phyloP scores from a whole-genome alignment of 2,329 filamentous ascomycete genomes.

The Botrytis fragariae region DNA sequence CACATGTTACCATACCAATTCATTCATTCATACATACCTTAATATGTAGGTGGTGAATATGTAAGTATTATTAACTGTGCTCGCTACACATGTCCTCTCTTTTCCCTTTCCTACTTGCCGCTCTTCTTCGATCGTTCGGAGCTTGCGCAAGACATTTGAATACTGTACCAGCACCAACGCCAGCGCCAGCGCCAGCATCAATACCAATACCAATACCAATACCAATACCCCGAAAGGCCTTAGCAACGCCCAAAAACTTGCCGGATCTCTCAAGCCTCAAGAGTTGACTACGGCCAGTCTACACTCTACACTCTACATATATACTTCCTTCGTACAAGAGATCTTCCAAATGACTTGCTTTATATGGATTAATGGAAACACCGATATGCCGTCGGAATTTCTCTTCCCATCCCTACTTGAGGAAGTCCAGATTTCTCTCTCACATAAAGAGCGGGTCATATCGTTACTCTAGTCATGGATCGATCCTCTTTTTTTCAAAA shows the following conservation, averaged over 20 bases:
- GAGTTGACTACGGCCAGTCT: neutral
- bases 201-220: too few relatives aligned
- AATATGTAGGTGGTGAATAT: neutral
- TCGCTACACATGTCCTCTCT: neutral
- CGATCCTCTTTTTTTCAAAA: neutral
- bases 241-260: neutral
- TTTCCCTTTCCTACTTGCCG: neutral
- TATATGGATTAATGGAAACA: neutral
- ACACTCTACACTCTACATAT: neutral
- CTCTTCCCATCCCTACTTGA: neutral
- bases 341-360: neutral
- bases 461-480: neutral
- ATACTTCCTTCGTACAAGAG: neutral
- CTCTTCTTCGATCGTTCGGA: neutral
- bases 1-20: neutral
- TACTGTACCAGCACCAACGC: neutral
- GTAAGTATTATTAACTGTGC: neutral
- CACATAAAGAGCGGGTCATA: neutral
- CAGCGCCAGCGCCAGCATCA: neutral
- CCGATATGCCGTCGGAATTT: neutral
- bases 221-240: neutral
- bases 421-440: constrained; percentile 4
- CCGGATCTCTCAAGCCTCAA: neutral
- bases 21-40: neutral
- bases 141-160: constrained; percentile 11